Evolutionary conservation across 1,284 basidiomycete genomes (phyloP), one percentile per base, ranked within the genome.

Genomic region (Tilletia horrida): DNA sequence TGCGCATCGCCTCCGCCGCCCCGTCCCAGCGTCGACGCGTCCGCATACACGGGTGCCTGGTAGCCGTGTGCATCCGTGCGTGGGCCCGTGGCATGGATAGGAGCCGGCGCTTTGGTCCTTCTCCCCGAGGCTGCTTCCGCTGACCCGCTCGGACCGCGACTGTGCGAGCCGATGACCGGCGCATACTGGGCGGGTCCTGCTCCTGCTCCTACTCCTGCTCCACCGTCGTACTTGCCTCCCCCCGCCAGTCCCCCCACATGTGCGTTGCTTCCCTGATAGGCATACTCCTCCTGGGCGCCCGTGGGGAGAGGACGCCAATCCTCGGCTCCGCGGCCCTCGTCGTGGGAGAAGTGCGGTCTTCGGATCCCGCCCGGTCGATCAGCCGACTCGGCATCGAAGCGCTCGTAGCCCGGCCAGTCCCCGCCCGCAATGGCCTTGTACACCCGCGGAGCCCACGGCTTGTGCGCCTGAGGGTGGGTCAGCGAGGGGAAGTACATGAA

Each of bases 401-500:
- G 63, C 27, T 21, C 66, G 63, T 25, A 63, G 21, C 27, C 66
- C 48, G 35, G 4, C 35, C 35, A 40, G 6, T 59, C 65, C 66
- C 2, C 50, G 35, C 16, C 13, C 0, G 59, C 18, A 23, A n/a
- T 14, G 9, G 29, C 27, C 14, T 59, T 25, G 27, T 59, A 59
- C 23, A 75, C 71, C 21, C 73, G 62, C 0, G 73, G 73, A 40
- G 61, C 62, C 69, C 69, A 78, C 3, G 76, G 76, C 43, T 75
- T 75, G 52, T 78, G 76, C 40, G 71, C 71, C 63, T 70, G 48
- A 16, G 62, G 7, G 35, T 75, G 69, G 8, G 35, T 21, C 14
- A 78, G 63, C 1, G 70, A 27, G 14, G 76, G 76, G 55, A 73
- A 77, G 71, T 78, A 78, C 16, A 73, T 52, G 40, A 70, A 67